phyloP scores from a whole-genome alignment of 164 flowering plant species.

The Hamamelis virginiana region DNA sequence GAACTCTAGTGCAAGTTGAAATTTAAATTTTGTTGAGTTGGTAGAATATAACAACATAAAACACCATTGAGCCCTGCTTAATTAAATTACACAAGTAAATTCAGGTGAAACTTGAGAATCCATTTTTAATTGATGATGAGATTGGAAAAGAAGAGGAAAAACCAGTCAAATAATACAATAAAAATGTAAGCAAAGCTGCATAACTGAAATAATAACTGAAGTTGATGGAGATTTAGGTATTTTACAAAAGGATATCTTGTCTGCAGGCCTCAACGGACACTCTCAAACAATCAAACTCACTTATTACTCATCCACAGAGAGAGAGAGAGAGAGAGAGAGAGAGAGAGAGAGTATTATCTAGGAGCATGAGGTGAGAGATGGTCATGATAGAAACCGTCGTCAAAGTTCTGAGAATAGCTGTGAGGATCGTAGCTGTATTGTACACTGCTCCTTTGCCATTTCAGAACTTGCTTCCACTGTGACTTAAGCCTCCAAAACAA shows the following conservation, averaged over 20 bases:
- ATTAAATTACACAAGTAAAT: too few relatives aligned
- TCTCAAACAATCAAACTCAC: not conserved
- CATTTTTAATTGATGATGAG: too few relatives aligned
- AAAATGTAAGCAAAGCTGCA: not conserved
- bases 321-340: not conserved
- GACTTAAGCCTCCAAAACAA: constrained; percentile 40
- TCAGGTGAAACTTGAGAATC: too few relatives aligned
- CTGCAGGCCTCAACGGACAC: not conserved
- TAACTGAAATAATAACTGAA: not conserved
- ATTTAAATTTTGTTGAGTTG: too few relatives aligned
- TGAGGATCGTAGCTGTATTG: constrained; percentile 45
- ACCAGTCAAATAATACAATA: too few relatives aligned
- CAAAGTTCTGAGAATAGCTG: constrained; percentile 56
- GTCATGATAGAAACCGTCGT: constrained; percentile 33
- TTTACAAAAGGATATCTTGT: not conserved
- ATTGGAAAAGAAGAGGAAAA: too few relatives aligned
- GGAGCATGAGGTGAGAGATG: constrained; percentile 18
- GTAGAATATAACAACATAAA: too few relatives aligned
- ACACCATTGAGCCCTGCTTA: too few relatives aligned
- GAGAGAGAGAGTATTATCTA: not conserved
- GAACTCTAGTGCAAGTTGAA: too few relatives aligned
- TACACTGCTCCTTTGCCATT: constrained; percentile 17
- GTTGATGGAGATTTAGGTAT: not conserved
- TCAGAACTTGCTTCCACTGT: constrained; percentile 29
- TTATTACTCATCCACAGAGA: not conserved